Base-by-base conservation (phyloP, 2,329 filamentous ascomycete genomes). In the Colletotrichum ledebouriae region DNA sequence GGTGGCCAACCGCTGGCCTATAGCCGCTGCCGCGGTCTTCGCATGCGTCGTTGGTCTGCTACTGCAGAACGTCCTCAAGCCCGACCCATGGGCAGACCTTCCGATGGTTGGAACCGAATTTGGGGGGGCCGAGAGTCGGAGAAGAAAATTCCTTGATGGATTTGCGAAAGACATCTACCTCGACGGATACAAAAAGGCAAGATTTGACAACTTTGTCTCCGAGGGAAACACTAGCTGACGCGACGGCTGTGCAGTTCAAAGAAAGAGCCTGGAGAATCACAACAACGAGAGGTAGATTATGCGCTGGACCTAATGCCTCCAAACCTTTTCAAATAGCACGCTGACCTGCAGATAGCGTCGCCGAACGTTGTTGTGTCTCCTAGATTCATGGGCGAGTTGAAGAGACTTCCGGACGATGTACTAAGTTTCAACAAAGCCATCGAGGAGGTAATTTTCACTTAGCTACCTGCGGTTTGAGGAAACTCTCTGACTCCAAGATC, bases 381-480 rank as follows among this genome's bases (percentile, higher is more conserved):
- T 11, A 74, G 73, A 34, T 78, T 75, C 44, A 73, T 80, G 13
- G 52, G 63, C 25, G 77, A 79, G 65, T 72, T 79, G 11, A 72
- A 73, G 59, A 77, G 70, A 29, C 72, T 78, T n/a, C 76, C 77
- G 0, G 76, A 79, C 34, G 69, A 76, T 29, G 73, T 77, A 3
- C 63, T 79, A 13, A 77, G 73, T 71, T 73, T 77, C 41, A 67
- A 74, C 55, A 67, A 39, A 10, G 76, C 77, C 1, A 52, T 77
- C 22, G 69, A 67, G 2, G 74, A 77, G 46, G 73, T n/a, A 41
- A 41, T 2, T 12, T n/a, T 12, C 3, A 1, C 15, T 15, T 1
- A 3, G 5, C 3, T 12, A 46, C 41, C 20, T n/a, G 13, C 6
- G 13, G 13, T 39, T 2, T 34, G 3, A 34, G 15, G 25, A 5